Conservation (phyloP, 2,329 filamentous ascomycete genomes). For the Exophiala sp. region DNA sequence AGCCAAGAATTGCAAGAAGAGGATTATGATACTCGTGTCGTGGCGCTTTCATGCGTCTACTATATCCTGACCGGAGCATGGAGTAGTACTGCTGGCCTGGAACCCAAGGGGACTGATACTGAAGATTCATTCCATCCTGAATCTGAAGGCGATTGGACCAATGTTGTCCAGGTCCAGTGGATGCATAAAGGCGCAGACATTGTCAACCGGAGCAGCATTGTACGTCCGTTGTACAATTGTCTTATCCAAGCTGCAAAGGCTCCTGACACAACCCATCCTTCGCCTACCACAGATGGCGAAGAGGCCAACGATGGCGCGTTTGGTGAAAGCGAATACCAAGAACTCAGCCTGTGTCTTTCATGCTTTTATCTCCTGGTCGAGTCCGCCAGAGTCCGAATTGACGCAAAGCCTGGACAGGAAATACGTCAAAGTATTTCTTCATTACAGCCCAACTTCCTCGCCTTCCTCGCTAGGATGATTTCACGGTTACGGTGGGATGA, state of each 20-base stretch:
- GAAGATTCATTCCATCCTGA: slow-evolving; percentile 32
- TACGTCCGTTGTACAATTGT: slow-evolving; percentile 36
- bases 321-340: slow-evolving; percentile 25
- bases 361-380: slow-evolving; percentile 28
- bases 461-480: slow-evolving; percentile 26
- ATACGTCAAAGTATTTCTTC: slow-evolving; percentile 19
- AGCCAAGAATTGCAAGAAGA: slow-evolving; percentile 36
- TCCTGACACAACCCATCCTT: slow-evolving; percentile 24
- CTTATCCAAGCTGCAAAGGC: slow-evolving; percentile 38
- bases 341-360: slow-evolving; percentile 27
- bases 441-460: slow-evolving; percentile 24
- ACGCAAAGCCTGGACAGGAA: slow-evolving; percentile 10
- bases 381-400: slow-evolving; percentile 21
- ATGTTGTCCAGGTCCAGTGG: slow-evolving; percentile 44
- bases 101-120: slow-evolving; percentile 7
- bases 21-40: slow-evolving; percentile 40
- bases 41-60: slow-evolving; percentile 43
- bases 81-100: slow-evolving; percentile 57
- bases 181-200: slow-evolving; percentile 41
- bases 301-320: slow-evolving; percentile 22
- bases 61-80: slow-evolving; percentile 62
- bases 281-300: slow-evolving; percentile 6
- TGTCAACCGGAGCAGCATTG: slow-evolving; percentile 35
- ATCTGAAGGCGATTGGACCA: slow-evolving; percentile 42
- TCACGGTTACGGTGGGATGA: slow-evolving; percentile 60